phyloP scores from a whole-genome alignment of 495 filamentous ascomycete genomes.

The Rostrohypoxylon terebratum region DNA sequence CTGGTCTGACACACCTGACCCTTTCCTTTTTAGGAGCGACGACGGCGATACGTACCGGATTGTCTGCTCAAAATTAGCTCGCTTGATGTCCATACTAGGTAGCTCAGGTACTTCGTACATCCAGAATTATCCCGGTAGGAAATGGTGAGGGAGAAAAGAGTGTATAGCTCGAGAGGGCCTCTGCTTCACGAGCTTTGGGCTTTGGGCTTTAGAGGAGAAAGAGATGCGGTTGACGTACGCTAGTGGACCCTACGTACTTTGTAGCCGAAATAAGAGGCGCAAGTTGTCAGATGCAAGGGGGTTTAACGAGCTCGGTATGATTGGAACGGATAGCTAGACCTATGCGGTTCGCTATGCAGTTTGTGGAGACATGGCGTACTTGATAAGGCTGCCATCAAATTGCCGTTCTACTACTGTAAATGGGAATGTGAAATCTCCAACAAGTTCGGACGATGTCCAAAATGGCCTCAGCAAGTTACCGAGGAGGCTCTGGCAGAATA shows the following conservation, averaged over 20 bases:
- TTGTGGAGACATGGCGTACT: conserved; percentile 40
- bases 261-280: conserved; percentile 38
- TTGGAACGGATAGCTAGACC: conserved; percentile 35
- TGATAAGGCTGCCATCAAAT: conserved; percentile 43
- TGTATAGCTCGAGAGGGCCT: conserved; percentile 18
- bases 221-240: conserved; percentile 29
- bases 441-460: conserved; percentile 35
- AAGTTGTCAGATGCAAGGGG: conserved; percentile 45
- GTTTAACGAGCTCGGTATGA: conserved; percentile 31
- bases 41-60: conserved; percentile 39
- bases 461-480: conserved; percentile 41
- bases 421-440: conserved; percentile 27
- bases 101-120: conserved; percentile 23
- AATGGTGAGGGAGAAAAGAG: conserved; percentile 18
- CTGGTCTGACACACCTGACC: conserved; percentile 48
- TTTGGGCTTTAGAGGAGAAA: conserved; percentile 1
- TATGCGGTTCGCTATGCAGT: conserved; percentile 28
- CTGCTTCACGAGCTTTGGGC: conserved; percentile 32
- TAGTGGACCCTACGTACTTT: conserved; percentile 42
- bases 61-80: conserved; percentile 29
- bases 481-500: conserved; percentile 44
- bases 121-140: conserved; percentile 24
- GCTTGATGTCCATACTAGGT: conserved; percentile 17
- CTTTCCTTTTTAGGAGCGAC: conserved; percentile 45
- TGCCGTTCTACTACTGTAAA: conserved; percentile 33